A percentile compares a stretch with the other conserved stretches of the same genome.
Conservation (phyloP, 805 yeast species). For the Sugiyamaella chiloensis region DNA sequence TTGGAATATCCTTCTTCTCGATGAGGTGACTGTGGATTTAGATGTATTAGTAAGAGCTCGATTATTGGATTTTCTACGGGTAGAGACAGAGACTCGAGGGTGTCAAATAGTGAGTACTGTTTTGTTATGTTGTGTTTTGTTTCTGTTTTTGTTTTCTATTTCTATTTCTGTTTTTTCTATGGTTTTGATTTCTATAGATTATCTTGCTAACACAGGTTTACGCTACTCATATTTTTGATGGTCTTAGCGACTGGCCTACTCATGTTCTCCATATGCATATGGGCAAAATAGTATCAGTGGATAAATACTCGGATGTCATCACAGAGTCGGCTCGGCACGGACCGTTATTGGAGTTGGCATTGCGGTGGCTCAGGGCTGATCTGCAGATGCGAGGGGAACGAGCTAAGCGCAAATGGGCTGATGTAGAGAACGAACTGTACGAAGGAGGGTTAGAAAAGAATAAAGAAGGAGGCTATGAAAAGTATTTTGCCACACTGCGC, state of each 20-base stretch:
- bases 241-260: slow-evolving; percentile 88
- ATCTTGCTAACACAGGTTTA: slow-evolving; percentile 42
- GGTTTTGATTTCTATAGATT: too few relatives aligned
- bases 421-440: slow-evolving; percentile 37
- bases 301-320: slow-evolving; percentile 16
- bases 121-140: too few relatives aligned
- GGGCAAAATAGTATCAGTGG: slow-evolving; percentile 48
- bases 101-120: slow-evolving; percentile 58
- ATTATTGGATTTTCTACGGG: slow-evolving; percentile 62
- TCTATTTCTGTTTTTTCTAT: too few relatives aligned
- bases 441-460: slow-evolving; percentile 20
- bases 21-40: slow-evolving; percentile 94
- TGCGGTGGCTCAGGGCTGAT: slow-evolving; percentile 37
- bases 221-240: slow-evolving; percentile 96
- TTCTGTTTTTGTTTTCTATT: too few relatives aligned
- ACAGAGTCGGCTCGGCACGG: slow-evolving; percentile 24
- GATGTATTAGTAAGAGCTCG: slow-evolving; percentile 87
- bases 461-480: slow-evolving; percentile 29
- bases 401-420: slow-evolving; percentile 56
- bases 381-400: slow-evolving; percentile 53
- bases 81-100: slow-evolving; percentile 67
- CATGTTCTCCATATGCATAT: slow-evolving; percentile 70
- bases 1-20: slow-evolving; percentile 82
- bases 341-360: slow-evolving; percentile 35
- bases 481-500: slow-evolving; percentile 31